Percentiles rank a stretch among this genome's conserved stretches.
Evolutionary conservation across 257 asterid genomes (phyloP).

Genomic region (Ligustrum vulgare): DNA sequence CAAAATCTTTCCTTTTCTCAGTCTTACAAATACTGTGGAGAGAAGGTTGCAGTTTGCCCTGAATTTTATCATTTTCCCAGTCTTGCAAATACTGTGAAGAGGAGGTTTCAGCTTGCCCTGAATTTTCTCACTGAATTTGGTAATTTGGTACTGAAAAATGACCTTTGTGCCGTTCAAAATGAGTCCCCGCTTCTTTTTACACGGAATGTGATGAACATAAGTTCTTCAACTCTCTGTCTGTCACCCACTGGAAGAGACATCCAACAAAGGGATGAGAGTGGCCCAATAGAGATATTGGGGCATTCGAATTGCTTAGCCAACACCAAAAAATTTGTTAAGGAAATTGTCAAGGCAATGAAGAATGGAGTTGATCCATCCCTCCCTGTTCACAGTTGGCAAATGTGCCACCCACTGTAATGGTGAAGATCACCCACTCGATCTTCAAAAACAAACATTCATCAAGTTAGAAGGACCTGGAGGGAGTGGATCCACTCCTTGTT

Average conservation of each 20-base stretch:
- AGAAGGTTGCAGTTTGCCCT: too few species aligned
- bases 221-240: constrained; percentile 94
- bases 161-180: constrained; percentile 78
- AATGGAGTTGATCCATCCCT: constrained; percentile 83
- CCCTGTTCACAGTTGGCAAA: constrained; percentile 69
- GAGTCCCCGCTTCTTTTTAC: constrained; percentile 82
- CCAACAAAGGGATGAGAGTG: constrained; percentile 83
- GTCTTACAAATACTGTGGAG: too few species aligned
- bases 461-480: too few species aligned
- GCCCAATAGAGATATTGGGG: constrained; percentile 83
- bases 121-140: constrained; percentile 82
- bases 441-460: too few species aligned
- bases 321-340: constrained; percentile 71
- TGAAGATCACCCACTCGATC: too few species aligned
- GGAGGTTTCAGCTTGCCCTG: constrained; percentile 81
- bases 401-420: too few species aligned
- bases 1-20: too few species aligned
- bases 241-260: constrained; percentile 82
- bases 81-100: constrained; percentile 80
- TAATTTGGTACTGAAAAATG: constrained; percentile 77
- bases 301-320: constrained; percentile 48
- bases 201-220: constrained; percentile 75
- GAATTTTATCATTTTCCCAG: too few species aligned
- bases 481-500: too few species aligned
- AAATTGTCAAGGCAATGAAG: constrained; percentile 78